Base-by-base conservation (phyloP, 1,284 basidiomycete species). In the Sphagnurus paluster region DNA sequence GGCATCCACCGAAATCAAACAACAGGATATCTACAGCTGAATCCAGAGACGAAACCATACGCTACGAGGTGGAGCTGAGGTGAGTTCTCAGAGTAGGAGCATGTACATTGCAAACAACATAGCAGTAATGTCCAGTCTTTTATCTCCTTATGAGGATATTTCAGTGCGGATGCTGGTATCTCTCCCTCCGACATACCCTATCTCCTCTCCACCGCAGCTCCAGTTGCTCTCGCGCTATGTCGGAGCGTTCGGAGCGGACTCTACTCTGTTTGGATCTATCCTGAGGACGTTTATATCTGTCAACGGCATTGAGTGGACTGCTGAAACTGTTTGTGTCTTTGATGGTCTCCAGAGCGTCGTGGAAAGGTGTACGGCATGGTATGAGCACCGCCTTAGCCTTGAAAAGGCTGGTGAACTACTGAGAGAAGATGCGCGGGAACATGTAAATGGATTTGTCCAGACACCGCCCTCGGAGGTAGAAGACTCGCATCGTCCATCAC, bases 181-280 rank as follows among this genome's bases (percentile, higher is more conserved):
- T 19, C 66, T 93, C 3, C 81, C 89, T 4, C 67, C 72, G 6
- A 74, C 76, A 3, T 95, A 96, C 63, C 93, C 93, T 0, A 64
- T 75, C 6, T 65, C 74, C 1, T 75, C 81, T 9, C 79, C 90
- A 7, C 92, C 92, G 1, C 89, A 93, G 58, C 73, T 95, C 0
- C 90, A 94, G 61, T 76, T 96, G 0, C 74, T 95, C 19, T 93
- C 91, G 3, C 79, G 83, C 34, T 96, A 95, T 65, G 79, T 96
- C 24, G 93, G 93, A 1, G 72, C 83, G 5, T 94, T 84, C 56
- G 79, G 83, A 20, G 82, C 86, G 2, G 87, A 90, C 55, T 66
- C 84, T 2, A 62, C 65, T 17, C 73, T 93, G 13, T 91, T 93
- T 61, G 90, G 90, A 14, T 77, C 79, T 7, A 76, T 93, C 25